Percentiles rank a stretch among this genome's conserved stretches.
Conservation (phyloP, 352 stramenopile species). For the Peronospora belbahrii region DNA sequence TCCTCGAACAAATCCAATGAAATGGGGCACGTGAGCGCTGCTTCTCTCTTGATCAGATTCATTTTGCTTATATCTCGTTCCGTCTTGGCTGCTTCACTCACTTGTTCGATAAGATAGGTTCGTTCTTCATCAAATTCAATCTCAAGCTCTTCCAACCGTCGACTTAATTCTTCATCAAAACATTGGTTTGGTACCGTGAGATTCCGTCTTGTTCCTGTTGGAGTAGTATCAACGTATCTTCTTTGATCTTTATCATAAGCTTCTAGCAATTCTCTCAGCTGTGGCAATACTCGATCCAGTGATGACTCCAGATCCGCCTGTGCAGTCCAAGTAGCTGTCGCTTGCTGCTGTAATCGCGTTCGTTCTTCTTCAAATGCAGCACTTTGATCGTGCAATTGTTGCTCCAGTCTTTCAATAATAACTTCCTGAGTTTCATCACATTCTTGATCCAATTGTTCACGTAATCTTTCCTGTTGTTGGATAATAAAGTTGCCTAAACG, state of each 20-base stretch:
- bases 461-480: neutral
- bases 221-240: neutral
- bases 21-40: slow-evolving; percentile 18
- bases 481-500: slow-evolving; percentile 6
- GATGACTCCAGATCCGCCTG: slow-evolving; percentile 4
- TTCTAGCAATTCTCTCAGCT: slow-evolving; percentile 6
- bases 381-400: slow-evolving; percentile 9
- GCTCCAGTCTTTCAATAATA: slow-evolving; percentile 6
- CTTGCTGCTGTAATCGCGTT: slow-evolving; percentile 4
- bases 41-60: slow-evolving; percentile 9
- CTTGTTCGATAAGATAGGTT: slow-evolving; percentile 12
- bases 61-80: slow-evolving; percentile 2
- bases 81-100: slow-evolving; percentile 4
- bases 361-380: slow-evolving; percentile 8
- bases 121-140: slow-evolving; percentile 11
- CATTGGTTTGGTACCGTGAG: neutral
- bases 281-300: slow-evolving; percentile 7
- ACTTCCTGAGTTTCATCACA: neutral
- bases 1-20: slow-evolving; percentile 22
- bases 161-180: slow-evolving; percentile 1
- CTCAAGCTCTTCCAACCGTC: slow-evolving; percentile 1
- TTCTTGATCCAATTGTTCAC: slow-evolving; percentile 2
- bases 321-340: neutral
- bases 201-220: neutral
- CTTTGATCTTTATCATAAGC: slow-evolving; percentile 13